These are phyloP conservation scores for Priceomyces fermenticarens DNA, from an alignment of 805 yeast species.

Conservation along the genomic window DNA sequence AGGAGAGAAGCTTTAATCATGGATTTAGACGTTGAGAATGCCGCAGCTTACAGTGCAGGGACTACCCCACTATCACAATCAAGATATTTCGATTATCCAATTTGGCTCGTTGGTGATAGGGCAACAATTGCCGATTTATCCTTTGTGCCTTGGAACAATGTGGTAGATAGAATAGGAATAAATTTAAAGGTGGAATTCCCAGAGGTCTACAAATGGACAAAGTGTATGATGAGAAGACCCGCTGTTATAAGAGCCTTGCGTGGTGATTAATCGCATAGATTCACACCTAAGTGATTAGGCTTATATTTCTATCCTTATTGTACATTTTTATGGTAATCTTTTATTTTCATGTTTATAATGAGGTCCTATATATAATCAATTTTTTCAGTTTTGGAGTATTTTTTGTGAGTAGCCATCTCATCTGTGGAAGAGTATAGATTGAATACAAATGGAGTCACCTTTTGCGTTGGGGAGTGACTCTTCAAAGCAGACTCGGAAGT, in stretches of 20 bases:
- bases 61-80: conserved; percentile 83
- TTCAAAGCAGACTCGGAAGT: conserved; percentile 9
- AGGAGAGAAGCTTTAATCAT: conserved; percentile 83
- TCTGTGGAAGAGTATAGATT: too few relatives aligned
- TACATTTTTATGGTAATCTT: too few relatives aligned
- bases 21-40: conserved; percentile 86
- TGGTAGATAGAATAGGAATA: conserved; percentile 88
- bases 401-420: too few relatives aligned
- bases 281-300: not conserved
- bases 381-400: too few relatives aligned
- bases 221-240: conserved; percentile 92
- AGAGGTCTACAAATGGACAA: conserved; percentile 95
- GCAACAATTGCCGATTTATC: conserved; percentile 84
- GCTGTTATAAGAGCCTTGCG: conserved; percentile 84
- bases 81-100: conserved; percentile 86
- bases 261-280: conserved; percentile 44
- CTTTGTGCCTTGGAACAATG: conserved; percentile 96
- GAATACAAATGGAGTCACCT: conserved; percentile 2
- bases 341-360: too few relatives aligned
- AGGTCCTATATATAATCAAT: too few relatives aligned
- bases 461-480: conserved; percentile 16
- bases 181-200: conserved; percentile 86
- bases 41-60: conserved; percentile 83
- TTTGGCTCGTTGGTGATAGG: conserved; percentile 88
- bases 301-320: not conserved